Evolutionary conservation across 768 basidiomycete genomes (phyloP).

Genomic region (Mycena pura): DNA sequence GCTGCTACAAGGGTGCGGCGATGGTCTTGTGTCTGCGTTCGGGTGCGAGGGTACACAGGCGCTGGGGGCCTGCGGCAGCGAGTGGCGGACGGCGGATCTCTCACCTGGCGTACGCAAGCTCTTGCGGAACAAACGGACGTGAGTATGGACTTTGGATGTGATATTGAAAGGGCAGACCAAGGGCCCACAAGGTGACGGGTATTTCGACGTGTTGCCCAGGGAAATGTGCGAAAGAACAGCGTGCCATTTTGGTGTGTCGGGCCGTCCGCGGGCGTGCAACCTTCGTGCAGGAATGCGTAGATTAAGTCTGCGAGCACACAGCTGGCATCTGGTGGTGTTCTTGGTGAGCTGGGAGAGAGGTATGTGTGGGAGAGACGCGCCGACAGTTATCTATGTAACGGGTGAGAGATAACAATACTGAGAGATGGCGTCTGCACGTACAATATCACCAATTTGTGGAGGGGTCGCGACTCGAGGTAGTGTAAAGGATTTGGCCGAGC

Average conservation of each 20-base stretch:
- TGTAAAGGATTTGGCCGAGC: no score
- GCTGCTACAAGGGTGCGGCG: no score
- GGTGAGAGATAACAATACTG: no score
- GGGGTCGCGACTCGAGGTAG: conserved; percentile 57
- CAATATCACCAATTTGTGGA: conserved; percentile 64
- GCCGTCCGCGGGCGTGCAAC: conserved; percentile 50
- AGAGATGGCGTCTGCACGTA: no score
- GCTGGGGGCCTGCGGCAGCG: no score
- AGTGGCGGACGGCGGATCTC: no score
- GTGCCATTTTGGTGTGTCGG: conserved; percentile 65
- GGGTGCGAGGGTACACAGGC: no score
- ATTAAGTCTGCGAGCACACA: conserved; percentile 78
- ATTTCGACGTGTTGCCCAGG: conserved; percentile 79
- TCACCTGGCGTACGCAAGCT: no score
- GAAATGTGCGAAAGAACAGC: conserved; percentile 67
- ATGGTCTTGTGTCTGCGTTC: no score
- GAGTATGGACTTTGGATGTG: no score
- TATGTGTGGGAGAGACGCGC: background rate
- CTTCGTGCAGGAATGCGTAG: conserved; percentile 66
- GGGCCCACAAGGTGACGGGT: conserved; percentile 69
- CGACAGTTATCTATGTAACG: conserved; percentile 29
- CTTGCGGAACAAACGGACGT: no score
- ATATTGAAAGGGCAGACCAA: conserved; percentile 68
- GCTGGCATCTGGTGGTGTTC: conserved; percentile 66
- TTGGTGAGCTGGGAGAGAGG: conserved; percentile 47